A percentile compares a stretch with the other conserved stretches of the same genome.
These are phyloP conservation scores for Plenodomus lindquistii DNA, from an alignment of 2,329 filamentous ascomycete species.

Conservation along the genomic window DNA sequence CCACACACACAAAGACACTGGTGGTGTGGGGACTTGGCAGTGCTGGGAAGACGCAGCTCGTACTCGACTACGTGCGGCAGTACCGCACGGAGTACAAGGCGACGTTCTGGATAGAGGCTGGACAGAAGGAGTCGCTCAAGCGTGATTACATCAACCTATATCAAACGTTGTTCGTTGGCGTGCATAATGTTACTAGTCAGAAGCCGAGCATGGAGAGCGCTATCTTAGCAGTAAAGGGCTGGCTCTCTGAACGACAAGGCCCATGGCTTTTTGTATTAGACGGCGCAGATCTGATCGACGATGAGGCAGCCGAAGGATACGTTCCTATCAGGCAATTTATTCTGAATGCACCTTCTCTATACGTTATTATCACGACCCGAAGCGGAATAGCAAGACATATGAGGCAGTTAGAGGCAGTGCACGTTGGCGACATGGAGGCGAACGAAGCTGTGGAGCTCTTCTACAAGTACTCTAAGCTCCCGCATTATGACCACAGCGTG, in stretches of 20 bases:
- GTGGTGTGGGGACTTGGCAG: slow-evolving; percentile 22
- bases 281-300: slow-evolving; percentile 19
- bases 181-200: not conserved
- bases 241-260: slow-evolving; percentile 12
- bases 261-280: slow-evolving; percentile 23
- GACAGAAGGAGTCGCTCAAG: slow-evolving; percentile 22
- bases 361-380: not conserved
- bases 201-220: slow-evolving; percentile 16
- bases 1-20: slow-evolving; percentile 1
- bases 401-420: slow-evolving; percentile 13
- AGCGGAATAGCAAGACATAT: slow-evolving; percentile 5
- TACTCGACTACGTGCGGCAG: slow-evolving; percentile 15
- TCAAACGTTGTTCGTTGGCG: slow-evolving; percentile 11
- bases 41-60: slow-evolving; percentile 24
- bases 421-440: slow-evolving; percentile 19
- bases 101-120: slow-evolving; percentile 27
- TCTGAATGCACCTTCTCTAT: slow-evolving; percentile 4
- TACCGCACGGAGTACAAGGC: slow-evolving; percentile 19
- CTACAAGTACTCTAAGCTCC: slow-evolving; percentile 1
- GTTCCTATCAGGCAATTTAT: slow-evolving; percentile 20
- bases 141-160: slow-evolving; percentile 23
- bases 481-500: not conserved
- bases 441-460: slow-evolving; percentile 15
- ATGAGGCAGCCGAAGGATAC: slow-evolving; percentile 9
- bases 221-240: slow-evolving; percentile 19